Conservation (phyloP, 2,329 filamentous ascomycete genomes). For the Arthrobotrys musiformis region DNA sequence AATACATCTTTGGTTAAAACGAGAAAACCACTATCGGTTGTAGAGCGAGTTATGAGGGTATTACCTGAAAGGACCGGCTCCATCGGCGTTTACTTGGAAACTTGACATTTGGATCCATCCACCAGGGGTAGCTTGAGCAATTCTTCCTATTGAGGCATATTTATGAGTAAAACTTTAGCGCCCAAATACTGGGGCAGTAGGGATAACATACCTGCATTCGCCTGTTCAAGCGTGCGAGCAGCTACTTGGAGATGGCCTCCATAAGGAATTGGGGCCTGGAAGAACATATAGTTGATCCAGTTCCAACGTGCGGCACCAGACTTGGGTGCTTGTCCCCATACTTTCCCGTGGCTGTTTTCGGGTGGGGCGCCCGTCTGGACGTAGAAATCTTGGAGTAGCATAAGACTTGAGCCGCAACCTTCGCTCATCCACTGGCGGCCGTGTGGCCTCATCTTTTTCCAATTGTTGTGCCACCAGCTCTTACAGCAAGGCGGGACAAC, state of each 20-base stretch:
- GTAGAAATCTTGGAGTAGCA: not conserved
- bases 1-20: not conserved
- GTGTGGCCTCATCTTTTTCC: not conserved
- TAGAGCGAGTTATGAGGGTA: too few relatives aligned
- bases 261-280: not conserved
- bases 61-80: constrained; percentile 22
- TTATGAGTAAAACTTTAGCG: not conserved
- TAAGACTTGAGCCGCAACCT: constrained; percentile 11
- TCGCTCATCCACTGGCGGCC: not conserved
- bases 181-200: not conserved
- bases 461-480: not conserved
- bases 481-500: not conserved
- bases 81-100: constrained; percentile 20
- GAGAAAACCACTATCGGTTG: not conserved
- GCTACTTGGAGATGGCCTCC: not conserved
- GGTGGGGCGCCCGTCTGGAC: too few relatives aligned
- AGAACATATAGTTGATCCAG: constrained; percentile 8
- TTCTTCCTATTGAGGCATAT: not conserved
- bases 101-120: constrained; percentile 1
- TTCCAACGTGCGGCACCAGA: too few relatives aligned
- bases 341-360: too few relatives aligned
- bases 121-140: constrained; percentile 1
- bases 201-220: not conserved
- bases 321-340: too few relatives aligned
- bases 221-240: not conserved